Conservation (phyloP, 495 filamentous ascomycete genomes). For the Lindgomyces ingoldianus region DNA sequence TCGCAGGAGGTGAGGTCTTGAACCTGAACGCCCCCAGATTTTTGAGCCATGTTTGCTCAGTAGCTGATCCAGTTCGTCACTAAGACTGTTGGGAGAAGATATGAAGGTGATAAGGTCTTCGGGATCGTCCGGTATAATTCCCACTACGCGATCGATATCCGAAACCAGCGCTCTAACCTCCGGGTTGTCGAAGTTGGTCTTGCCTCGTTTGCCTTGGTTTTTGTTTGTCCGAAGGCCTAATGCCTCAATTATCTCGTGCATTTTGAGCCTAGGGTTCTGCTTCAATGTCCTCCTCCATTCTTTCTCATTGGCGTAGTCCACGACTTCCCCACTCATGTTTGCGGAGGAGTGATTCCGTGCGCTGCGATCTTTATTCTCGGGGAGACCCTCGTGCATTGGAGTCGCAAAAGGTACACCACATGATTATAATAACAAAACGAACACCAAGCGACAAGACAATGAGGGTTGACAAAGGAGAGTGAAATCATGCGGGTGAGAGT, state of each 20-base stretch:
- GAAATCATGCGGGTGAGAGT: neutral
- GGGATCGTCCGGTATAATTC: slow-evolving; percentile 14
- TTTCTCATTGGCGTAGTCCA: slow-evolving; percentile 16
- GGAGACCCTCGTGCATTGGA: neutral
- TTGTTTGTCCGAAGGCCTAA: slow-evolving; percentile 24
- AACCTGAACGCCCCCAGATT: slow-evolving; percentile 21
- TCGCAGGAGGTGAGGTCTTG: slow-evolving; percentile 15
- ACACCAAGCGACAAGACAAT: neutral
- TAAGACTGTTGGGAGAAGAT: slow-evolving; percentile 7
- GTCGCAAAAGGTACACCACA: neutral
- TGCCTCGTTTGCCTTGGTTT: slow-evolving; percentile 28
- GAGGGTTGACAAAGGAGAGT: neutral
- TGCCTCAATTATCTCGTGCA: slow-evolving; percentile 27
- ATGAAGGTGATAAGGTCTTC: slow-evolving; percentile 12
- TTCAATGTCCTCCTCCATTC: slow-evolving; percentile 27
- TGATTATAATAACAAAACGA: neutral
- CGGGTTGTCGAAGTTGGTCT: slow-evolving; percentile 23
- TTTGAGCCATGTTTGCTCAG: slow-evolving; percentile 21
- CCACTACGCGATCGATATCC: slow-evolving; percentile 17
- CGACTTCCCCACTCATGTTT: slow-evolving; percentile 3
- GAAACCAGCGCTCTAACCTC: slow-evolving; percentile 16
- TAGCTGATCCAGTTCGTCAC: slow-evolving; percentile 13
- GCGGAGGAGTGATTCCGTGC: neutral
- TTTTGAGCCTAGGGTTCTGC: slow-evolving; percentile 7
- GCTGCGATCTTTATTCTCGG: neutral